A percentile compares a stretch with the other conserved stretches of the same genome.
Conservation (phyloP, 1,139 yeast species). For the Blastobotrys buckinghamii region DNA sequence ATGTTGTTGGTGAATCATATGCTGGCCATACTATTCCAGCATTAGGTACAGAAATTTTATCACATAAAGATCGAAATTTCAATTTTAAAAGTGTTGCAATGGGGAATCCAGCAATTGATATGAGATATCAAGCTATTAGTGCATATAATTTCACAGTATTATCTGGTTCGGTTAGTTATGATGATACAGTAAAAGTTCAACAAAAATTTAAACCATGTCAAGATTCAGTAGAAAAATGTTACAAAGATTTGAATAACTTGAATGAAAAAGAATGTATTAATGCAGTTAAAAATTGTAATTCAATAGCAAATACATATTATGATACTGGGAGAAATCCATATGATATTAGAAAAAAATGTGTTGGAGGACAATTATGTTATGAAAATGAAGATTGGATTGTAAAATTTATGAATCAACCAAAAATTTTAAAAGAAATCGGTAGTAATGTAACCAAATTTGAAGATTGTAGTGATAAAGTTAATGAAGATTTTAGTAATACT, state of each 20-base stretch:
- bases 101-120: constrained; percentile 95
- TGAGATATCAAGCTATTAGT: constrained; percentile 70
- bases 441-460: constrained; percentile 71
- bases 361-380: constrained; percentile 65
- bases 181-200: neutral
- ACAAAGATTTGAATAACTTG: neutral
- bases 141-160: constrained; percentile 47
- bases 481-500: constrained; percentile 63
- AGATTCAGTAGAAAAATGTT: neutral
- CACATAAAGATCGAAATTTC: constrained; percentile 70
- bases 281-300: constrained; percentile 41
- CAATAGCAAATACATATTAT: constrained; percentile 45
- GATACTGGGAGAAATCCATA: constrained; percentile 61
- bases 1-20: constrained; percentile 95
- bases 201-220: neutral
- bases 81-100: constrained; percentile 77
- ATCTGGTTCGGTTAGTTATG: constrained; percentile 46
- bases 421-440: constrained; percentile 75
- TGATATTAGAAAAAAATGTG: constrained; percentile 62
- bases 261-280: neutral
- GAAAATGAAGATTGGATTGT: constrained; percentile 59
- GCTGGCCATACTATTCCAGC: constrained; percentile 97
- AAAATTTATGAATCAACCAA: constrained; percentile 59
- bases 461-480: constrained; percentile 55
- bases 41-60: constrained; percentile 78